phyloP scores from a whole-genome alignment of 2,329 filamentous ascomycete species.

The Stagonosporopsis cucurbitacearum region DNA sequence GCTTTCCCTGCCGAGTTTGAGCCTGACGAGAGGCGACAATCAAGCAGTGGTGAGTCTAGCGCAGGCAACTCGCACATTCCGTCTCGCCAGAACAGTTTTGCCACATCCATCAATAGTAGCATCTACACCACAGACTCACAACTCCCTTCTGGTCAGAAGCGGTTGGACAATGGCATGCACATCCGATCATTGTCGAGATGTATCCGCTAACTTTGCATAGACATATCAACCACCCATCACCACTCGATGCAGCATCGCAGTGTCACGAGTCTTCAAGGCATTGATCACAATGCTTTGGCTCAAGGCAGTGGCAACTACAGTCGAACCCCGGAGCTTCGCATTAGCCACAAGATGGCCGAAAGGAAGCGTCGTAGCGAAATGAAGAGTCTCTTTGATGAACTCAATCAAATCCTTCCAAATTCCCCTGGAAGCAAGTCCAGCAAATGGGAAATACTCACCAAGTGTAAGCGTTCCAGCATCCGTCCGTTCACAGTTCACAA shows the following conservation, averaged over 20 bases:
- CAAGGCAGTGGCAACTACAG: conserved; percentile 77
- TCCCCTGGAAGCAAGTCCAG: conserved; percentile 84
- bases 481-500: background rate
- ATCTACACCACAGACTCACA: conserved; percentile 78
- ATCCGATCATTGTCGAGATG: conserved; percentile 10
- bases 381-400: conserved; percentile 84
- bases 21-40: conserved; percentile 55
- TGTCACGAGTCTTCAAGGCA: conserved; percentile 68
- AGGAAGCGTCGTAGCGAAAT: conserved; percentile 84
- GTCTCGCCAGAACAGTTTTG: conserved; percentile 76
- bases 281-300: conserved; percentile 60
- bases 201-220: conserved; percentile 39
- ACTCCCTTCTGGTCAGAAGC: conserved; percentile 73
- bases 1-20: conserved; percentile 79
- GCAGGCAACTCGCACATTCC: conserved; percentile 60
- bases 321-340: conserved; percentile 78
- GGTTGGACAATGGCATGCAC: conserved; percentile 67
- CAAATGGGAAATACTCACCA: conserved; percentile 88
- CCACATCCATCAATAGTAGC: conserved; percentile 79
- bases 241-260: conserved; percentile 78
- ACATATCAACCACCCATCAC: conserved; percentile 66
- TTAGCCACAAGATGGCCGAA: conserved; percentile 86
- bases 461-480: conserved; percentile 64
- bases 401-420: conserved; percentile 79
- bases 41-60: conserved; percentile 57